Base-by-base conservation (phyloP, 352 stramenopile genomes). In the Phytophthora litchii region DNA sequence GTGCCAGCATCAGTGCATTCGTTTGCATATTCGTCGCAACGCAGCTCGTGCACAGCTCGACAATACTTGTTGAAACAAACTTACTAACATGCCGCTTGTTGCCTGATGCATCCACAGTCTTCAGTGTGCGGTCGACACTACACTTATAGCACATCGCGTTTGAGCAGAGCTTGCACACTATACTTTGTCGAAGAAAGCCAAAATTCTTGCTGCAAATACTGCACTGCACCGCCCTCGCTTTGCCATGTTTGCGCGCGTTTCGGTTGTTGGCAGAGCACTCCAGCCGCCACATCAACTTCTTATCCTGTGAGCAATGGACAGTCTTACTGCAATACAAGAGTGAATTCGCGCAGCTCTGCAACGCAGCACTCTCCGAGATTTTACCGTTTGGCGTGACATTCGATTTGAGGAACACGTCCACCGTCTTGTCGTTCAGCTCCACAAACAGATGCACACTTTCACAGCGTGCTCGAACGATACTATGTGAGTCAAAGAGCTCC, bases 201-300 rank as follows among this genome's bases (percentile, higher is more conserved):
- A 86, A 84, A 0, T 40, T 59, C 23, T 80, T 80, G 25, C 35
- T 64, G 66, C 77, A 86, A 40, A 83, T 60, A 37, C 60, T 70
- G 60, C 77, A 86, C 29, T 66, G 55, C 8, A 59, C 52, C 8
- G 64, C 43, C 45, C 60, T 67, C 0, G 27, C 37, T 23, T 65
- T 67, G 2, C 67, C 56, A 11, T 60, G 46, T 38, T 54, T 50
- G 13, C 45, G 34, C 53, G 67, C 59, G 27, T 71, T 41, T 50
- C 60, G 50, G 8, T 46, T 55, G 31, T 62, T 49, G 6, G 41
- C 25, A 16, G 64, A 51, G 50, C 64, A 70, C 23, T 72, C 42
- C n/a, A 86, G 48, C 27, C 64, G 60, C 64, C 72, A 76, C 58
- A 51, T 40, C 27, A 87, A 64, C 60, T 87, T 87, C 62, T 84